These are phyloP conservation scores for Cryptococcus jaspeensis DNA, from an alignment of 1,284 basidiomycete genomes.

Conservation along the genomic window DNA sequence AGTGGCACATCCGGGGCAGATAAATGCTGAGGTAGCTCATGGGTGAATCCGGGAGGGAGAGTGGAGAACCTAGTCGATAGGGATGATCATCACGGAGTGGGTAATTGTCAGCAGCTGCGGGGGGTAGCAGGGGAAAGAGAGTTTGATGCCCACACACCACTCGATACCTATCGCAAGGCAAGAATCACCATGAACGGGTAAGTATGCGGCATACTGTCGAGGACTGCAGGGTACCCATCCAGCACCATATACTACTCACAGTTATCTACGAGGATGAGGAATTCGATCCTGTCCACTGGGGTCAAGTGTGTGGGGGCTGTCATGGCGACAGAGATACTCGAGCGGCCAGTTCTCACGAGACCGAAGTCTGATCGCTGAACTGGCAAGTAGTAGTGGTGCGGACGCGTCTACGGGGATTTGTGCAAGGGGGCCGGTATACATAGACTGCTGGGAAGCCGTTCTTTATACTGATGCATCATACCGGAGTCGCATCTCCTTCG, in stretches of 20 bases:
- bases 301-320: slow-evolving; percentile 10
- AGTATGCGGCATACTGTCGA: too few relatives aligned
- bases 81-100: neutral
- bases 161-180: slow-evolving; percentile 16
- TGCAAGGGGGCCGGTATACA: too few relatives aligned
- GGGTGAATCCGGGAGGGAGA: slow-evolving; percentile 67
- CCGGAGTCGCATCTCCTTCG: too few relatives aligned
- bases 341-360: too few relatives aligned
- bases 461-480: too few relatives aligned
- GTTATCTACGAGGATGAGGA: slow-evolving; percentile 42
- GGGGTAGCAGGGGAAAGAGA: too few relatives aligned
- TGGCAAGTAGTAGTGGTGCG: too few relatives aligned
- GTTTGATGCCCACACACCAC: slow-evolving; percentile 10
- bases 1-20: slow-evolving; percentile 53
- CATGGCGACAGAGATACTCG: too few relatives aligned
- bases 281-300: slow-evolving; percentile 42
- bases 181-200: neutral
- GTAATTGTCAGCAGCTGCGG: neutral
- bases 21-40: slow-evolving; percentile 67
- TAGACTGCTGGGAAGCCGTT: too few relatives aligned
- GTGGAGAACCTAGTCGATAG: slow-evolving; percentile 7
- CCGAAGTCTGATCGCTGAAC: too few relatives aligned
- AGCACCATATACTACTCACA: slow-evolving; percentile 15
- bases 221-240: too few relatives aligned
- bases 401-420: too few relatives aligned